Base-by-base conservation (phyloP, 768 basidiomycete species). In the Xerocomus brunneocitrinus region DNA sequence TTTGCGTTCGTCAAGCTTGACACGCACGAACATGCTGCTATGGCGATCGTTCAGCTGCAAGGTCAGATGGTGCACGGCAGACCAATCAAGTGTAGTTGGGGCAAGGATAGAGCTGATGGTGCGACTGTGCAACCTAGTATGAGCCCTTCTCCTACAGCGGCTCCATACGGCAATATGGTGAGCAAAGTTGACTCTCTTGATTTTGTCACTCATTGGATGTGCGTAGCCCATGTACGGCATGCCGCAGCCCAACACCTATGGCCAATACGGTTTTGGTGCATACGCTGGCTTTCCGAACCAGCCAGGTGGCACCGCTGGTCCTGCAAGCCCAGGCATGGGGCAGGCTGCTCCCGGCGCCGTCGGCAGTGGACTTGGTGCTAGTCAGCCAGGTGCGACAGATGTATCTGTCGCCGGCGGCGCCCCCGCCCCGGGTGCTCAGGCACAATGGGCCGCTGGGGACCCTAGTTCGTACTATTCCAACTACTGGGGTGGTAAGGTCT, bases 1-100 rank as follows among this genome's bases (percentile, higher is more conserved):
- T 99, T 98, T 70, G 95, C 97, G 2, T 98, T 98, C 67, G 94
- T 99, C 68, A 98, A 98, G 75, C 81, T 98, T 52, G 97, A 99
- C 73, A 93, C 93, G 48, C 95, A 98, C 70, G 94, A 98, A 68
- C 94, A 98, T 69, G 95, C 95, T 50, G 95, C 97, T 8, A 87
- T 93, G 84, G 95, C 95, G 36, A 99, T 99, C 65, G 89, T 95
- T 56, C 93, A 98, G 69, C 77, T 99, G 48, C 92, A 95, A 71
- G 95, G 95, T 50, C 91, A 94, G 74, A 90, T 93, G 80, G 91
- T 99, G 27, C 97, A 99, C 60, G 95, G 95, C 45, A 76, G 97
- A 36, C 93, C 95, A 8, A 92, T 98, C 78, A 98, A 98, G 74
- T 95, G 92, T 72, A 93, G 91, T 64, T 99, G 97, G 97, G 97